Percentiles rank a stretch among this genome's conserved stretches.
These are phyloP conservation scores for Psilocybe azurescens DNA, from an alignment of 768 basidiomycete species.

Conservation along the genomic window DNA sequence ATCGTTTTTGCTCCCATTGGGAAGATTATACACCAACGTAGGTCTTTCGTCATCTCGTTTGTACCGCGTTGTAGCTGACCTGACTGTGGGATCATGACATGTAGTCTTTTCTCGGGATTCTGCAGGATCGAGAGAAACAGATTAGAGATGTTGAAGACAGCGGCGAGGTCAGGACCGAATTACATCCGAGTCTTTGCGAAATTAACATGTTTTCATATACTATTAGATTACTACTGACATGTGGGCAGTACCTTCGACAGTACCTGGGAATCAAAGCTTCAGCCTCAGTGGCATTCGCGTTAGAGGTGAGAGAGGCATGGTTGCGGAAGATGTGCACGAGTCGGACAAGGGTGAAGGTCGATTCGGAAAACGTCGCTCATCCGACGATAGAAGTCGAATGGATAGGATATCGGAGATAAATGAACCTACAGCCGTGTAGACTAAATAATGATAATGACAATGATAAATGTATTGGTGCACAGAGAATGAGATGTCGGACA, in stretches of 20 bases:
- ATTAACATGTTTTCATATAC: not conserved
- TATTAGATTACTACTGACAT: constrained; percentile 2
- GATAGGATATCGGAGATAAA: constrained; percentile 6
- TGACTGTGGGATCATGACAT: too few relatives aligned
- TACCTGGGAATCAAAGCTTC: constrained; percentile 18
- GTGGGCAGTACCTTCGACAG: constrained; percentile 8
- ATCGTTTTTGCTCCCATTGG: constrained; percentile 30
- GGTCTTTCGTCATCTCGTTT: too few relatives aligned
- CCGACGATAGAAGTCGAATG: constrained; percentile 1
- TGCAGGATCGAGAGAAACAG: constrained; percentile 12
- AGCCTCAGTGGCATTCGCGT: constrained; percentile 25
- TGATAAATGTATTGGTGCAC: not conserved
- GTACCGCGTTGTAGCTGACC: too few relatives aligned
- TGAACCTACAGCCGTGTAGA: not conserved
- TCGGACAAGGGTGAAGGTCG: not conserved
- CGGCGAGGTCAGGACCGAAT: not conserved
- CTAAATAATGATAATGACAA: not conserved
- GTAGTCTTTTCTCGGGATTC: constrained; percentile 20
- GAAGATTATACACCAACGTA: constrained; percentile 45
- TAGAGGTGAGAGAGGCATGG: constrained; percentile 19
- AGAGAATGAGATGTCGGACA: too few relatives aligned
- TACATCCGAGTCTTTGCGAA: not conserved
- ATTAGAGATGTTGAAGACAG: not conserved
- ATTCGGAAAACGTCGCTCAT: not conserved
- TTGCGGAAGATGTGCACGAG: not conserved